phyloP scores from a whole-genome alignment of 1,284 basidiomycete genomes.

The Trichosporon ovoides region DNA sequence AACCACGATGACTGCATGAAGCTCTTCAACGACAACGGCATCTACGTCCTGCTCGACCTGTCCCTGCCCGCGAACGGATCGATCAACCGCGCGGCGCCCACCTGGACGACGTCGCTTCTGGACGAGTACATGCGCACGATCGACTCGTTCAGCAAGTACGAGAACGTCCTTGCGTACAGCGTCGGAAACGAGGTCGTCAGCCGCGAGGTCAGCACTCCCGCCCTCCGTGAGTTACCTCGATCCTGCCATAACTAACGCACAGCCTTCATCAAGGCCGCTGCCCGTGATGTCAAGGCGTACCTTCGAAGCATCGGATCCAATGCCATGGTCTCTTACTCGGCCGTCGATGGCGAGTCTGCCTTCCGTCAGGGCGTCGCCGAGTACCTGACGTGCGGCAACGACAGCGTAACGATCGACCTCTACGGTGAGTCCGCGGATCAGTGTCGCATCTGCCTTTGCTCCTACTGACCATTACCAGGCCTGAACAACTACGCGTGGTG shows the following conservation, averaged over 20 bases:
- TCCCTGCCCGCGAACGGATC: conserved; percentile 78
- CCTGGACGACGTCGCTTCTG: conserved; percentile 78
- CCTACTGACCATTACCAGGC: too few relatives aligned
- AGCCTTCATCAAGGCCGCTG: conserved; percentile 83
- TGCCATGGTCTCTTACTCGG: conserved; percentile 75
- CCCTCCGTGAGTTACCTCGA: conserved; percentile 52
- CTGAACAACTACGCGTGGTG: conserved; percentile 62
- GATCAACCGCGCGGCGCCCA: conserved; percentile 67
- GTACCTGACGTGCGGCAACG: conserved; percentile 76
- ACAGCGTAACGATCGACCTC: conserved; percentile 66
- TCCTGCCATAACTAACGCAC: background rate
- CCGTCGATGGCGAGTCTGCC: conserved; percentile 65
- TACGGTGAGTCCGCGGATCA: conserved; percentile 59
- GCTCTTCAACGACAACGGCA: conserved; percentile 67
- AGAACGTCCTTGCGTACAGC: conserved; percentile 75
- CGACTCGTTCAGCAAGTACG: conserved; percentile 69
- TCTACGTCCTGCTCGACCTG: conserved; percentile 86
- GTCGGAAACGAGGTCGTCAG: conserved; percentile 85
- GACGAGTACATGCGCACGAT: conserved; percentile 74
- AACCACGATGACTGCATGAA: conserved; percentile 85
- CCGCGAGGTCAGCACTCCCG: conserved; percentile 56
- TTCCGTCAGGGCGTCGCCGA: conserved; percentile 69
- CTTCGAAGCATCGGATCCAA: conserved; percentile 63
- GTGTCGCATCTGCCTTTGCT: too few relatives aligned
- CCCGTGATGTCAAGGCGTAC: conserved; percentile 79